These are phyloP conservation scores for Fremontodendron californicum DNA, from an alignment of 345 rosid species.

Conservation along the genomic window DNA sequence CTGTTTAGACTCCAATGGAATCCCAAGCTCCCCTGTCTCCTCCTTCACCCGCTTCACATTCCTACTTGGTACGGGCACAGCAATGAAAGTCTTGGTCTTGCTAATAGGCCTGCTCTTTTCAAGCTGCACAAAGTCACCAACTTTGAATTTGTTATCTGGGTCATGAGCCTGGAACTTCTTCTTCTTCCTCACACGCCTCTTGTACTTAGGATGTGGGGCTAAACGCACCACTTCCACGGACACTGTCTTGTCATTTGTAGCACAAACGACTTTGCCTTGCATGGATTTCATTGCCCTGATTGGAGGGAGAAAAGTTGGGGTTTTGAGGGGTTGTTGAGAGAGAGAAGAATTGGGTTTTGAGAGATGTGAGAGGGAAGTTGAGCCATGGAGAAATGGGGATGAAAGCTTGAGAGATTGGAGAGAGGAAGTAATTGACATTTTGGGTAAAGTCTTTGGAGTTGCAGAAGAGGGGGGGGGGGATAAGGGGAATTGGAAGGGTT, in stretches of 20 bases:
- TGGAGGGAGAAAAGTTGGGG: conserved; percentile 32
- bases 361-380: conserved; percentile 42
- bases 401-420: conserved; percentile 45
- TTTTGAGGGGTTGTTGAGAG: neutral
- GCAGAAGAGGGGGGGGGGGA: neutral
- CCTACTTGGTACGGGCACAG: conserved; percentile 46
- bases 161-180: conserved; percentile 94
- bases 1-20: conserved; percentile 66
- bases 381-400: conserved; percentile 49
- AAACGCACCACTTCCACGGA: conserved; percentile 72
- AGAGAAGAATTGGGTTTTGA: conserved; percentile 38
- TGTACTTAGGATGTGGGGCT: conserved; percentile 83
- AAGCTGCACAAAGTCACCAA: conserved; percentile 77
- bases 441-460: neutral
- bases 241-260: conserved; percentile 82
- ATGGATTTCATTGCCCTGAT: conserved; percentile 68
- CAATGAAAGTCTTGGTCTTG: conserved; percentile 75
- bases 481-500: neutral
- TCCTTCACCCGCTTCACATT: conserved; percentile 20
- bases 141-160: conserved; percentile 70
- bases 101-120: conserved; percentile 75
- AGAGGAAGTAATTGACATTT: conserved; percentile 37
- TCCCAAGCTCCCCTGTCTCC: conserved; percentile 48
- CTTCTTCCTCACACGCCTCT: conserved; percentile 81
- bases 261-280: conserved; percentile 81